Evolutionary conservation across 495 filamentous ascomycete genomes (phyloP), one percentile per base, ranked within the genome.

Genomic region (Venustampulla echinocandica): DNA sequence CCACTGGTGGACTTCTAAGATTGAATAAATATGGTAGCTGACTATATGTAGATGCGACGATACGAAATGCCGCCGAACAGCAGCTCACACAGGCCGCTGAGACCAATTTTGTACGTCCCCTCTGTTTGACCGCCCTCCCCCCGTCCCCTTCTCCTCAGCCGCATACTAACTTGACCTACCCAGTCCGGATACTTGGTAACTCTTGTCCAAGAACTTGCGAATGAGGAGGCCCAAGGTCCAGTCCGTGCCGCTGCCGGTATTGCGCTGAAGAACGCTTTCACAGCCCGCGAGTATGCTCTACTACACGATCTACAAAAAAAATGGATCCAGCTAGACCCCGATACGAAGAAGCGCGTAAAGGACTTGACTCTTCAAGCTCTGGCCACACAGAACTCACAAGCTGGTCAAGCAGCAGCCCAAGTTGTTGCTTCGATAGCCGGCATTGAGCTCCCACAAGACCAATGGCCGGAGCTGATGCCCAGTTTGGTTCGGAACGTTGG

Each of bases 401-500:
- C 87, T 38, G 89, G 90, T 52, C 82, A 84, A 65, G 85, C 90
- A 22, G 81, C 92, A 43, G 90, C 93, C 42, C 89, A 95, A 66
- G 87, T 97, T 59, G 85, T 99, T 61, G 83, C 94, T 40, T 84
- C 93, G 35, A 88, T 98, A 62, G 92, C 92, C 44, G 77, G 84
- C 19, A 95, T 97, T 61, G 92, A 98, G 71, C 73, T 98, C 38
- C 90, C 93, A 28, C 80, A 82, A 49, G 79, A 88, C 58, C 82
- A 95, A 73, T 98, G 92, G 92, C 80, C 84, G n/a, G 89, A 97
- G 62, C 73, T 98, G 50, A 92, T 98, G 85, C 69, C 74, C 43
- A 75, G 75, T 22, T 69, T 98, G 50, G 92, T 98, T 37, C 79
- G 85, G 52, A 94, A 95, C 63, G 92, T 98, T 54, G 89, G 87